phyloP scores from a whole-genome alignment of 2,329 filamentous ascomycete genomes.

The Botrytis byssoidea region DNA sequence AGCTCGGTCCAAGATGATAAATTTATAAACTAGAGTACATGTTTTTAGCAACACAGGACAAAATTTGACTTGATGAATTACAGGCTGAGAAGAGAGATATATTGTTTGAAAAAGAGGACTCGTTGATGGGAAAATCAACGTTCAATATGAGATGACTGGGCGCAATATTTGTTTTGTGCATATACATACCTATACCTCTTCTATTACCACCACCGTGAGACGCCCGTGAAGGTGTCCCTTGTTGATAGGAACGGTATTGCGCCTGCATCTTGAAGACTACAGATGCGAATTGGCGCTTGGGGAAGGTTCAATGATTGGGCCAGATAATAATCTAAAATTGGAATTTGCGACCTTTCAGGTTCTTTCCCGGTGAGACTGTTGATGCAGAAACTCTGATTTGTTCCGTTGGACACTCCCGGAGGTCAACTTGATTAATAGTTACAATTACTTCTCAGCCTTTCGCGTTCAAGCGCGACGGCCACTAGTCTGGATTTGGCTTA shows the following conservation, averaged over 20 bases:
- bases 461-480: not conserved
- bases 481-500: conserved; percentile 12
- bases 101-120: not conserved
- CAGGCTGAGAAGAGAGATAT: not conserved
- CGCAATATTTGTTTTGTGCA: conserved; percentile 22
- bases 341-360: not conserved
- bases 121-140: conserved; percentile 39
- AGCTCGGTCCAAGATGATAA: conserved; percentile 9
- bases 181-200: conserved; percentile 40
- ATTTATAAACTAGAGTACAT: not conserved
- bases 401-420: not conserved
- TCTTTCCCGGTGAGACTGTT: not conserved
- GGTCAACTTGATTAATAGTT: not conserved
- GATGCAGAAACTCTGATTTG: not conserved
- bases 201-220: conserved; percentile 35
- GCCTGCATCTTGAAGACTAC: conserved; percentile 18
- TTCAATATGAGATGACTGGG: conserved; percentile 24
- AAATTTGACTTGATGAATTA: not conserved
- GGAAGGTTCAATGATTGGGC: not conserved
- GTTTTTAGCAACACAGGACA: not conserved
- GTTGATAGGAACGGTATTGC: conserved; percentile 22
- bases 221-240: conserved; percentile 32
- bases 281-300: not conserved
- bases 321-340: conserved; percentile 3
- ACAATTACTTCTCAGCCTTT: not conserved